These are phyloP conservation scores for Pyricularia grisea DNA, from an alignment of 2,329 filamentous ascomycete species.

Conservation along the genomic window DNA sequence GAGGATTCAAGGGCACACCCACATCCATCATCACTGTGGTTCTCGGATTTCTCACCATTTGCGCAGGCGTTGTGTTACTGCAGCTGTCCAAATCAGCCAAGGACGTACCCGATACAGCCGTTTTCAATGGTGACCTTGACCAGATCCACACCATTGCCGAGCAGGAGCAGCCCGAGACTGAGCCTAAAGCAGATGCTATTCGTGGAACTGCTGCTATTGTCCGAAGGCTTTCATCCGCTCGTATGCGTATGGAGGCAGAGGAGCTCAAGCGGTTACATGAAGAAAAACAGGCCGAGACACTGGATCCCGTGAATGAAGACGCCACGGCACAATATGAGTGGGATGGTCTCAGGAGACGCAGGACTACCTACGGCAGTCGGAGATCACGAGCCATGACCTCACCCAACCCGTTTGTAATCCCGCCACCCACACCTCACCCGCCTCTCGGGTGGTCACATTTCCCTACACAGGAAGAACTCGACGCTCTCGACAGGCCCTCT, in stretches of 20 bases:
- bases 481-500: slow-evolving; percentile 39
- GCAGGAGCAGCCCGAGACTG: slow-evolving; percentile 90
- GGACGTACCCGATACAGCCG: slow-evolving; percentile 85
- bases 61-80: slow-evolving; percentile 80
- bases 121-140: slow-evolving; percentile 87
- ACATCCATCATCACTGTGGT: slow-evolving; percentile 80
- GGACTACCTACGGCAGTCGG: slow-evolving; percentile 38
- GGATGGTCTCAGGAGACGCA: slow-evolving; percentile 77
- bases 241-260: slow-evolving; percentile 69
- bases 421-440: slow-evolving; percentile 45
- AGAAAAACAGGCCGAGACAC: slow-evolving; percentile 61
- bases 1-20: slow-evolving; percentile 81
- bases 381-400: slow-evolving; percentile 23
- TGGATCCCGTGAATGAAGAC: slow-evolving; percentile 70
- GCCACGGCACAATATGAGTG: slow-evolving; percentile 65
- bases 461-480: slow-evolving; percentile 55
- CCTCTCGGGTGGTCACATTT: slow-evolving; percentile 84
- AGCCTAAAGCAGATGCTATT: slow-evolving; percentile 93
- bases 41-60: slow-evolving; percentile 89
- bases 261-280: slow-evolving; percentile 72
- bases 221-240: slow-evolving; percentile 65
- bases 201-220: slow-evolving; percentile 84
- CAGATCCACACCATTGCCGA: slow-evolving; percentile 93
- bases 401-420: slow-evolving; percentile 19
- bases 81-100: slow-evolving; percentile 98